phyloP scores from a whole-genome alignment of 805 yeast species.

The Suhomyces emberorum region DNA sequence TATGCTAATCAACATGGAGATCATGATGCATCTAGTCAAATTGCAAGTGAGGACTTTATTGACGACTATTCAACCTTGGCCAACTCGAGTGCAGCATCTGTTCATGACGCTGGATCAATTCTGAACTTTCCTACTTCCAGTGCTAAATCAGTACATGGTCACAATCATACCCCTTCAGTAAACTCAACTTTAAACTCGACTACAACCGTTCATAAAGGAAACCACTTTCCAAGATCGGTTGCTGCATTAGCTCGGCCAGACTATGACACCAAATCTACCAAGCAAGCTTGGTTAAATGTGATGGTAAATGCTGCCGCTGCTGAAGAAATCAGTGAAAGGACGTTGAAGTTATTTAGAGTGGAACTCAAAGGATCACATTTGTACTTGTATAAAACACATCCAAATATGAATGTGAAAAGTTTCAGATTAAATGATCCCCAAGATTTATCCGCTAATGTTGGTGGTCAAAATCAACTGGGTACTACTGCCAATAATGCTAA shows the following conservation, averaged over 20 bases:
- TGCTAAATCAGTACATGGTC: neutral
- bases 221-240: conserved; percentile 11
- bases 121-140: neutral
- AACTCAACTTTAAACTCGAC: conserved; percentile 5
- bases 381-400: conserved; percentile 56
- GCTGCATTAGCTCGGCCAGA: conserved; percentile 24
- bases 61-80: conserved; percentile 11
- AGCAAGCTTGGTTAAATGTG: conserved; percentile 38
- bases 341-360: conserved; percentile 53
- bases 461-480: neutral
- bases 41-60: conserved; percentile 6
- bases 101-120: conserved; percentile 3
- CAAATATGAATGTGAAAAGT: conserved; percentile 39
- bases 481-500: neutral
- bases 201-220: neutral
- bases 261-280: conserved; percentile 29
- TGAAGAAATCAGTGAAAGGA: conserved; percentile 31
- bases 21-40: conserved; percentile 3
- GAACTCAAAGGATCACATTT: conserved; percentile 69
- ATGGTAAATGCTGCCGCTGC: conserved; percentile 31
- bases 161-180: conserved; percentile 6
- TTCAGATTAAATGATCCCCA: conserved; percentile 19
- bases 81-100: conserved; percentile 2
- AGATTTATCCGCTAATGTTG: neutral
- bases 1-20: conserved; percentile 1